phyloP scores from a whole-genome alignment of 2,329 filamentous ascomycete genomes.

The Cryoendolithus antarcticus region DNA sequence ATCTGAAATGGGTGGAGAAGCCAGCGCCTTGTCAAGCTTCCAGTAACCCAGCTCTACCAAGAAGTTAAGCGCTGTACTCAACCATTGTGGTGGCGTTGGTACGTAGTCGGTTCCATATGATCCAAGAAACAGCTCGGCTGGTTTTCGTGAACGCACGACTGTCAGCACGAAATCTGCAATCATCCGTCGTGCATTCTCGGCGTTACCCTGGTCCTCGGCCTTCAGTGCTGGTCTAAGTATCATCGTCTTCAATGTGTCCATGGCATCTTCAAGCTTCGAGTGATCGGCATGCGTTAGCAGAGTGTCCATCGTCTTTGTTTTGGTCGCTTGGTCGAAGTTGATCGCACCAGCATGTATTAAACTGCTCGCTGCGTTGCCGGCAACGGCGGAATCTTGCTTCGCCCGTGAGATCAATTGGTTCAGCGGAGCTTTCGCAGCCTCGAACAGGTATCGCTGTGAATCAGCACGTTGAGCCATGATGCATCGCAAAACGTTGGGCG shows the following conservation, averaged over 20 bases:
- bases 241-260: constrained; percentile 38
- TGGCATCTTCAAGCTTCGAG: constrained; percentile 39
- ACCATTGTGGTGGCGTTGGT: constrained; percentile 14
- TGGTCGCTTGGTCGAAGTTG: constrained; percentile 77
- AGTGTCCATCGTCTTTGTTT: constrained; percentile 70
- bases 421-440: constrained; percentile 64
- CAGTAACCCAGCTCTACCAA: constrained; percentile 26
- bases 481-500: constrained; percentile 68
- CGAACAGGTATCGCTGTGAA: constrained; percentile 66
- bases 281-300: constrained; percentile 50
- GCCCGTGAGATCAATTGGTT: constrained; percentile 56
- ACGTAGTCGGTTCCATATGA: constrained; percentile 12
- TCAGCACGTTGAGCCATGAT: constrained; percentile 72
- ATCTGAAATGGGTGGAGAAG: constrained; percentile 29
- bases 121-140: constrained; percentile 11
- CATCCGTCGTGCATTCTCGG: constrained; percentile 34
- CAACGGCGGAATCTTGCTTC: constrained; percentile 46
- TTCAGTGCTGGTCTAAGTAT: constrained; percentile 33
- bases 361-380: constrained; percentile 45
- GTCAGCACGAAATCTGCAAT: constrained; percentile 42
- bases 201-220: constrained; percentile 31
- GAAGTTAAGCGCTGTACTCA: constrained; percentile 10
- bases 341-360: constrained; percentile 61
- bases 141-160: constrained; percentile 29
- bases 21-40: constrained; percentile 17